Percentiles rank a stretch among this genome's conserved stretches.
These are phyloP conservation scores for Globisporangium perplexum DNA, from an alignment of 352 stramenopile genomes.

Conservation along the genomic window DNA sequence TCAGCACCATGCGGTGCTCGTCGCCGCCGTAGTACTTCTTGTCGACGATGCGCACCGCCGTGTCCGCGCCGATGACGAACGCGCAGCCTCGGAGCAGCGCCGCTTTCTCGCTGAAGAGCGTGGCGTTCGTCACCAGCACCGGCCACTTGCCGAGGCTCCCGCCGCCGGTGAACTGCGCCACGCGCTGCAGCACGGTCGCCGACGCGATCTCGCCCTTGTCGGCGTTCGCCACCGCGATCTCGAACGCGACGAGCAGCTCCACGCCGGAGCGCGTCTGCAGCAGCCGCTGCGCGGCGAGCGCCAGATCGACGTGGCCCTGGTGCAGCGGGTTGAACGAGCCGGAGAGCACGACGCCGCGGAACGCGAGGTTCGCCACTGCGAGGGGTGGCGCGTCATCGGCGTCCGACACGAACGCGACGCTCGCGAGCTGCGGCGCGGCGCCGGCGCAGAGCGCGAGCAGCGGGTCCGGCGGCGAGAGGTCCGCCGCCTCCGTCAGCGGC, in stretches of 20 bases:
- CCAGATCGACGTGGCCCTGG: constrained; percentile 61
- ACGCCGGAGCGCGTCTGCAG: constrained; percentile 22
- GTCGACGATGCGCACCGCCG: constrained; percentile 80
- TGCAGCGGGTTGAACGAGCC: constrained; percentile 86
- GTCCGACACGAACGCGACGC: constrained; percentile 42
- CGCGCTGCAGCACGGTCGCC: constrained; percentile 29
- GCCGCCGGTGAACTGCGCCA: constrained; percentile 46
- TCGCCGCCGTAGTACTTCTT: constrained; percentile 88
- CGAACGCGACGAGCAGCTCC: constrained; percentile 52
- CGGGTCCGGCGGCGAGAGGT: constrained; percentile 6
- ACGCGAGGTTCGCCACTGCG: constrained; percentile 31
- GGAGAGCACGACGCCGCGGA: constrained; percentile 58
- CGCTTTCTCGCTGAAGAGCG: constrained; percentile 82
- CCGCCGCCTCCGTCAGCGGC: constrained; percentile 9
- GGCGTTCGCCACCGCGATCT: constrained; percentile 71
- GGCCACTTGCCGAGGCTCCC: constrained; percentile 34
- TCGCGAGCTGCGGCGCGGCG: constrained; percentile 20
- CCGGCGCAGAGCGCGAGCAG: constrained; percentile 22
- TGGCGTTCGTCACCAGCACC: constrained; percentile 73
- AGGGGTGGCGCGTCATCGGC: constrained; percentile 1
- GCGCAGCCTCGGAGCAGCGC: constrained; percentile 60
- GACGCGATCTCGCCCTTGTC: constrained; percentile 67
- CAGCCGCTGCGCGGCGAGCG: constrained; percentile 34
- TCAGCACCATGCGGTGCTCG: constrained; percentile 66
- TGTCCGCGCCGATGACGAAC: constrained; percentile 90